These are phyloP conservation scores for Lepraria neglecta DNA, from an alignment of 495 filamentous ascomycete species.

Conservation along the genomic window DNA sequence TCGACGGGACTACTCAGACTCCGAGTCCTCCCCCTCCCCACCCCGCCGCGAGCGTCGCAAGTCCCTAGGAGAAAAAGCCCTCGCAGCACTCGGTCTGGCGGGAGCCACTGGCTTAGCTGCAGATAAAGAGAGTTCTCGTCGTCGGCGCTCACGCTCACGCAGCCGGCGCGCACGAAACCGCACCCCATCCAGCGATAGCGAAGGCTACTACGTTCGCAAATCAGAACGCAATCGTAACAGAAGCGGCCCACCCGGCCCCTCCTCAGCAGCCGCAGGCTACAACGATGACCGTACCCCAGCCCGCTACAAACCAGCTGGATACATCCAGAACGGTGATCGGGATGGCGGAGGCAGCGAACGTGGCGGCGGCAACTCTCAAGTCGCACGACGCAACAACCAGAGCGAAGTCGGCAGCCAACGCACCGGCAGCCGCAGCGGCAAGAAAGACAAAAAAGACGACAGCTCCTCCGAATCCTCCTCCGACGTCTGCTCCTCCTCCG, in stretches of 20 bases:
- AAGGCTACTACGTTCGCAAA: constrained; percentile 15
- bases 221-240: constrained; percentile 8
- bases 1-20: constrained; percentile 29
- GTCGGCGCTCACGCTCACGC: constrained; percentile 29
- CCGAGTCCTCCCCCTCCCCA: constrained; percentile 29
- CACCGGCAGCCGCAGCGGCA: constrained; percentile 11
- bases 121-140: constrained; percentile 22
- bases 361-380: constrained; percentile 29
- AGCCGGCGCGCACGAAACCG: constrained; percentile 48
- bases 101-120: constrained; percentile 44
- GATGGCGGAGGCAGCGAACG: constrained; percentile 36
- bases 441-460: constrained; percentile 20
- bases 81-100: constrained; percentile 63
- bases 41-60: constrained; percentile 47
- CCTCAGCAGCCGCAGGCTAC: constrained; percentile 13
- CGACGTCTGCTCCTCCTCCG: constrained; percentile 58
- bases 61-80: constrained; percentile 65
- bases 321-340: constrained; percentile 46
- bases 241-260: not conserved
- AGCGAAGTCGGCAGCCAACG: constrained; percentile 14
- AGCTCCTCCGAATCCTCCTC: constrained; percentile 36
- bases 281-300: constrained; percentile 25
- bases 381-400: constrained; percentile 33
- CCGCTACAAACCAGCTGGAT: constrained; percentile 33
- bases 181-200: constrained; percentile 42